Base-by-base conservation (phyloP, 345 rosid species). In the Populus tremula region DNA sequence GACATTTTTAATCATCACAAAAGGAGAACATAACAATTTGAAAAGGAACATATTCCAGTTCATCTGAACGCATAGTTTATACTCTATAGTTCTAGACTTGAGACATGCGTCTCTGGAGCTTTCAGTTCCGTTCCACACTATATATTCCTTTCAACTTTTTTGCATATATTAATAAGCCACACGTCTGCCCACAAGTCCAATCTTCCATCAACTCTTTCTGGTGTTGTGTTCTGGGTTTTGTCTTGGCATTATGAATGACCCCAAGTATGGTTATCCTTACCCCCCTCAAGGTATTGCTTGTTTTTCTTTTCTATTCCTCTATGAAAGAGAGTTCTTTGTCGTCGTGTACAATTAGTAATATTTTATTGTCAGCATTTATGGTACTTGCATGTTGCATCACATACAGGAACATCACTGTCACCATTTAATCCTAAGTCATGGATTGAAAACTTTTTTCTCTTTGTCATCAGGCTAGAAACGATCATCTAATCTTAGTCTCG, bases 201-300 rank as follows among this genome's bases (percentile, higher is more conserved):
- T 68, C 56, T 49, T 12, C 36, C 47, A 20, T 67, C 20, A 45
- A 73, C 47, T n/a, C 61, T 12, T 35, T 54, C 25, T 17, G 12
- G 54, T 12, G 65, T 29, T 70, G n/a, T 61, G 70, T 62, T n/a
- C 25, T 73, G 16, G 5, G 5, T 6, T 11, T 8, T 35, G 17
- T 20, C 14, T 67, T 50, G 62, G 16, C 7, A 66, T 31, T 16
- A 85, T 85, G 83, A 71, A 67, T 14, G 93, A 88, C 10, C 86
- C 90, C 35, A 90, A 89, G 84, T 86, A 87, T 80, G 91, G 82
- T 7, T 86, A 88, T 66, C 88, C 89, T 2, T 89, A 89, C 59
- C 90, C 91, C 71, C 84, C 91, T 17, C 84, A 85, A 74, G 96
- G 90, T 80, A 66, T 33, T 67, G 3, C 62, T n/a, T 56, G 63